These are phyloP conservation scores for Copromyces sp. DNA, from an alignment of 495 filamentous ascomycete genomes.

Conservation along the genomic window DNA sequence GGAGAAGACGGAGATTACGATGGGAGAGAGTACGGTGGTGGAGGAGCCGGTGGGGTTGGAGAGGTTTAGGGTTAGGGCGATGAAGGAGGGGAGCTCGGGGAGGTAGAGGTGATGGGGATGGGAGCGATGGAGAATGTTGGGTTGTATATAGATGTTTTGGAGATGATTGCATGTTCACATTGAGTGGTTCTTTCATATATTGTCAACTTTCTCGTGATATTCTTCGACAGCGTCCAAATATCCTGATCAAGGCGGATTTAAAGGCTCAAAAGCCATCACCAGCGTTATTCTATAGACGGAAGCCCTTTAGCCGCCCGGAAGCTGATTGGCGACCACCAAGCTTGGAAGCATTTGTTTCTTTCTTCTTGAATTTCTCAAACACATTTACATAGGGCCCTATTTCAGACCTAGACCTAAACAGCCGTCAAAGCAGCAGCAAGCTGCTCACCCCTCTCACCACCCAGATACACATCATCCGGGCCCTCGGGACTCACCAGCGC, in stretches of 20 bases:
- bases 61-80: slow-evolving; percentile 20
- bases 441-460: slow-evolving; percentile 56
- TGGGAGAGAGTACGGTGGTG: slow-evolving; percentile 29
- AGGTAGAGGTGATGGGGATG: not conserved
- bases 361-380: not conserved
- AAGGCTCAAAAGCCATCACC: not conserved
- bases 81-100: slow-evolving; percentile 11
- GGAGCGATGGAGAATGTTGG: not conserved
- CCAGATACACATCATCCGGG: slow-evolving; percentile 51
- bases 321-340: not conserved
- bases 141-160: not conserved
- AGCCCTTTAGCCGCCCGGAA: not conserved
- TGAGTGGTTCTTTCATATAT: not conserved
- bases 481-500: slow-evolving; percentile 47
- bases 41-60: slow-evolving; percentile 34
- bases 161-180: not conserved
- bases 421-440: slow-evolving; percentile 51
- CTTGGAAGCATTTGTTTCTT: not conserved
- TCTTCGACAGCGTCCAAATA: not conserved
- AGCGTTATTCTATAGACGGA: not conserved
- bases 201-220: not conserved
- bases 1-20: slow-evolving; percentile 20
- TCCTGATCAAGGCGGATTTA: not conserved
- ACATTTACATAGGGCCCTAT: not conserved
- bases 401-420: slow-evolving; percentile 5